Percentiles rank a stretch among this genome's conserved stretches.
Evolutionary conservation across 1,284 basidiomycete species (phyloP).

Genomic region (Trichosporon ovoides): DNA sequence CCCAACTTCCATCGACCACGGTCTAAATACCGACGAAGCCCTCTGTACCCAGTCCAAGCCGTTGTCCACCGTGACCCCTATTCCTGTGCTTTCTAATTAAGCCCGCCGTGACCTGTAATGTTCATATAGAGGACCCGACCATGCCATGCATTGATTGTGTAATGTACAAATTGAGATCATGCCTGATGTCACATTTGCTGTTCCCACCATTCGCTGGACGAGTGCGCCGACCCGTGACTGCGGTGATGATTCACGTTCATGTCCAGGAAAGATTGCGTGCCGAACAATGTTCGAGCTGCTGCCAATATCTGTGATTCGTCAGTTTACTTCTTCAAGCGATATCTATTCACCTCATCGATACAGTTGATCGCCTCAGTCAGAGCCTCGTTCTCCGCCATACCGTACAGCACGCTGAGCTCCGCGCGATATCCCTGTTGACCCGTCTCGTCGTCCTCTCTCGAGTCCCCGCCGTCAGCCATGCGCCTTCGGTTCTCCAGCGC

Average conservation of each 20-base stretch:
- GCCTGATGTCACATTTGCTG: background rate
- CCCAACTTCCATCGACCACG: background rate
- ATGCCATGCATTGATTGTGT: conserved; percentile 2
- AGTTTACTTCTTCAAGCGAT: too few species aligned
- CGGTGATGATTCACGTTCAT: background rate
- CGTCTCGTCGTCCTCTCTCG: background rate
- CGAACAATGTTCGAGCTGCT: conserved; percentile 43
- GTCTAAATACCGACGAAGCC: too few species aligned
- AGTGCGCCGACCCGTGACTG: background rate
- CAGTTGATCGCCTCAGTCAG: conserved; percentile 42
- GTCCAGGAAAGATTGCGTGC: conserved; percentile 38
- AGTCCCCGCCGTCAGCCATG: background rate
- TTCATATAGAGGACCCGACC: background rate
- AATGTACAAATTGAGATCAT: background rate
- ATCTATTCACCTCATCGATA: conserved; percentile 41
- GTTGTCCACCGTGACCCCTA: too few species aligned
- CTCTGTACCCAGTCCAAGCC: too few species aligned
- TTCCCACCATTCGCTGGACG: background rate
- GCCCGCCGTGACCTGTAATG: background rate
- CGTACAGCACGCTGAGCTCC: conserved; percentile 45
- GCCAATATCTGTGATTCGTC: conserved; percentile 35
- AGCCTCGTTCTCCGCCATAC: conserved; percentile 48
- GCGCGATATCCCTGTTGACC: conserved; percentile 14
- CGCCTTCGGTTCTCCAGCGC: conserved; percentile 13
- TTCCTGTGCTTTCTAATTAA: too few species aligned